Evolutionary conservation across 768 basidiomycete species (phyloP).

Genomic region (Erythrobasidium yunnanense): DNA sequence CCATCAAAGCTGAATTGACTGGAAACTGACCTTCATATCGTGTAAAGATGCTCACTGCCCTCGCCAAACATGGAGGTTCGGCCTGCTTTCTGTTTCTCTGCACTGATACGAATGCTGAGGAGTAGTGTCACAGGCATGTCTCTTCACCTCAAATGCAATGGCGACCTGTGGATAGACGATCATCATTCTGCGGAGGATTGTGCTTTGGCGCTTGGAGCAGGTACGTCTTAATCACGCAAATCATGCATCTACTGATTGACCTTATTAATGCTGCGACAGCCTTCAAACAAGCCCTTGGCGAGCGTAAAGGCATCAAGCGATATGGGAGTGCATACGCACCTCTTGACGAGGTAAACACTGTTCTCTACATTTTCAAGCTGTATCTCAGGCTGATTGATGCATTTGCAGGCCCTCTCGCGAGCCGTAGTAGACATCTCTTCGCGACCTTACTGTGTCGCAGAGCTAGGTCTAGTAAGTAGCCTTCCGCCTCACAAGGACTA

Average conservation of each 20-base stretch:
- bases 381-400: background rate
- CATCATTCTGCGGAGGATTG: slow-evolving; percentile 96
- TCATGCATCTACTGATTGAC: background rate
- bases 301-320: slow-evolving; percentile 81
- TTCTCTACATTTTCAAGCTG: background rate
- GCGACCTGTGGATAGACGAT: slow-evolving; percentile 95
- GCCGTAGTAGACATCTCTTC: slow-evolving; percentile 98
- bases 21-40: background rate
- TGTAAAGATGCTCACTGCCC: slow-evolving; percentile 84
- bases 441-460: slow-evolving; percentile 85
- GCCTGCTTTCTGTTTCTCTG: background rate
- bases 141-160: slow-evolving; percentile 76
- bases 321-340: slow-evolving; percentile 97
- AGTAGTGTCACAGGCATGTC: slow-evolving; percentile 64
- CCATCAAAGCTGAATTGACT: background rate
- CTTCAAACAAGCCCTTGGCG: slow-evolving; percentile 89
- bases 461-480: slow-evolving; percentile 56
- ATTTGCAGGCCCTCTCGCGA: slow-evolving; percentile 69
- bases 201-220: slow-evolving; percentile 44
- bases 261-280: slow-evolving; percentile 46
- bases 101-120: background rate
- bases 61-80: slow-evolving; percentile 72
- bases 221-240: background rate
- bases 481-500: background rate
- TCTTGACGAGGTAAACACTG: slow-evolving; percentile 66